Percentiles rank a stretch among this genome's conserved stretches.
Evolutionary conservation across 2,329 filamentous ascomycete genomes (phyloP).

Genomic region (Fusarium sp.): DNA sequence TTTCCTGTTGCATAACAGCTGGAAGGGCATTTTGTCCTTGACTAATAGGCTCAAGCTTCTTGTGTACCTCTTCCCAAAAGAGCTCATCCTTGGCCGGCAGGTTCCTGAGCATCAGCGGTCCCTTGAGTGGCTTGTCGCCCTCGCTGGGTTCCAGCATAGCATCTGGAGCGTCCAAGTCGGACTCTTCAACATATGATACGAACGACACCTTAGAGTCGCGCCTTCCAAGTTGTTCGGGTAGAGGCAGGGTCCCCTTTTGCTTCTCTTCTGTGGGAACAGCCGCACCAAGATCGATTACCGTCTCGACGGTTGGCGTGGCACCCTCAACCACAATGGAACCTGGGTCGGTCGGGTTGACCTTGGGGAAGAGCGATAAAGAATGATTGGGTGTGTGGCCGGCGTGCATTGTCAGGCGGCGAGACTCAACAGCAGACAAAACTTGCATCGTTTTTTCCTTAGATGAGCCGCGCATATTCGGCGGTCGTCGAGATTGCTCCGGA

Average conservation of each 20-base stretch:
- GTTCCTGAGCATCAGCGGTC: conserved; percentile 69
- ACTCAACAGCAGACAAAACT: conserved; percentile 64
- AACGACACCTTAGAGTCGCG: conserved; percentile 42
- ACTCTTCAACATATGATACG: conserved; percentile 22
- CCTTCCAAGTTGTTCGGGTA: conserved; percentile 23
- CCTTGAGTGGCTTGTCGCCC: conserved; percentile 63
- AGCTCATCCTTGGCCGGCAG: conserved; percentile 70
- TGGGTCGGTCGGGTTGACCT: conserved; percentile 59
- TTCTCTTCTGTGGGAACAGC: conserved; percentile 14
- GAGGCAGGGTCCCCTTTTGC: conserved; percentile 1
- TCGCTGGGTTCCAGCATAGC: conserved; percentile 58
- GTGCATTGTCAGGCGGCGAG: conserved; percentile 71
- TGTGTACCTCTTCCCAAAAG: conserved; percentile 66
- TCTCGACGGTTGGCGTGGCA: conserved; percentile 51
- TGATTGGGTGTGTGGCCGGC: conserved; percentile 76
- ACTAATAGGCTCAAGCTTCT: conserved; percentile 67
- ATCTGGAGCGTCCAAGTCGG: conserved; percentile 44
- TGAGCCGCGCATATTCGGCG: conserved; percentile 40
- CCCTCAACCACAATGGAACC: conserved; percentile 49
- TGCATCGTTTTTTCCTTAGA: conserved; percentile 63
- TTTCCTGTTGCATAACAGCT: conserved; percentile 57
- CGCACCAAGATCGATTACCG: conserved; percentile 25
- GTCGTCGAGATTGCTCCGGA: conserved; percentile 30
- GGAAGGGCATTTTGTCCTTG: conserved; percentile 64
- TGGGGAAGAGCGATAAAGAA: conserved; percentile 67